These are phyloP conservation scores for Sporothrix variecibatus DNA, from an alignment of 2,329 filamentous ascomycete species.

Conservation along the genomic window DNA sequence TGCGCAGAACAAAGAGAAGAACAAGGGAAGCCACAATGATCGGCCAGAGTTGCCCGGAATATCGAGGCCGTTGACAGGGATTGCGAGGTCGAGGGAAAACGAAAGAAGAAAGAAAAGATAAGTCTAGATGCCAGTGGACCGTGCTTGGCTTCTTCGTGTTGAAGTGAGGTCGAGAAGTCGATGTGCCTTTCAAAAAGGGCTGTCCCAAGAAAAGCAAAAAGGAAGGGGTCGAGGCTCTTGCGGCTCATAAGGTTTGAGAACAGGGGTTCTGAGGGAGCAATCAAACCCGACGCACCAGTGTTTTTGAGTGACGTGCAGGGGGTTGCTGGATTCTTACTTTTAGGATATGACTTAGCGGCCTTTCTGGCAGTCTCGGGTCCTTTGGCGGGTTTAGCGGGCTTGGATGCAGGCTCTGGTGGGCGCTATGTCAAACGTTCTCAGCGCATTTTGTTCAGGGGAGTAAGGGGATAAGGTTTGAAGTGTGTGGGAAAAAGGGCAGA, in stretches of 20 bases:
- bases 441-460: slow-evolving; percentile 12
- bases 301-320: background rate
- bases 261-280: slow-evolving; percentile 29
- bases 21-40: background rate
- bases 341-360: background rate
- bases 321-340: background rate
- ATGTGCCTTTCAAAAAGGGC: background rate
- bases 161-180: background rate
- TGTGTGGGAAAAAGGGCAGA: background rate
- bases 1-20: background rate
- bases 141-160: background rate
- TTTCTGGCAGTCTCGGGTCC: background rate
- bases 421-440: slow-evolving; percentile 2
- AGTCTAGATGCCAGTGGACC: background rate
- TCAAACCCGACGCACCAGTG: slow-evolving; percentile 24
- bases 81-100: background rate
- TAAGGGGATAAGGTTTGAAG: slow-evolving; percentile 12
- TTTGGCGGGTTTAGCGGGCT: background rate
- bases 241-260: slow-evolving; percentile 23
- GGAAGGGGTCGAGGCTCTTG: slow-evolving; percentile 10
- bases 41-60: background rate
- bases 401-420: background rate
- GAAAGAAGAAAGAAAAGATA: background rate
- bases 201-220: background rate
- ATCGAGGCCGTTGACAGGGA: background rate